Percentiles rank a stretch among this genome's conserved stretches.
Conservation (phyloP, 148 eudicot species). For the Rhododendron henanense region DNA sequence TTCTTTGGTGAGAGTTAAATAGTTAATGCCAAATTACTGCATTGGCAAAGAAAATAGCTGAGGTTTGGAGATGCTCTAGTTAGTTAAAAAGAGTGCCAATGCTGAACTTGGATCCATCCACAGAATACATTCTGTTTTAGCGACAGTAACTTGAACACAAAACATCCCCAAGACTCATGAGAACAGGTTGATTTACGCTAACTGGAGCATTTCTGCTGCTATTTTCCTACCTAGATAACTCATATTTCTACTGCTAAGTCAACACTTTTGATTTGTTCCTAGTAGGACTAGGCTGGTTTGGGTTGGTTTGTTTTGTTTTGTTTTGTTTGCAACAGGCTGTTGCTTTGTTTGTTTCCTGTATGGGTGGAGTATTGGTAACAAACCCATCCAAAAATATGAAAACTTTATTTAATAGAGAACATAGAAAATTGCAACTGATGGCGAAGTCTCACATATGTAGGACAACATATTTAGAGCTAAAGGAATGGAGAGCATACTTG, state of each 20-base stretch:
- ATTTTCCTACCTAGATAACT: neutral
- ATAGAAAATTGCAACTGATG: neutral
- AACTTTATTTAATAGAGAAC: neutral
- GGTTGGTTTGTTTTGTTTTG: neutral
- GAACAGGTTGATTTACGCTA: neutral
- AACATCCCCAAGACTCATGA: neutral
- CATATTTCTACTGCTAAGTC: neutral
- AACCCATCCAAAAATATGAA: neutral
- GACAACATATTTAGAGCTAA: neutral
- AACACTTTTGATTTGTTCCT: neutral
- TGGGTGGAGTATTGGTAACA: neutral
- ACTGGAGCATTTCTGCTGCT: neutral
- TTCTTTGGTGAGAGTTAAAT: neutral
- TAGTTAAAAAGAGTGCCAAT: neutral
- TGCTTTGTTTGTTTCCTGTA: neutral
- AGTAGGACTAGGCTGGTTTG: neutral
- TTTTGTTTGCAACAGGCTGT: neutral
- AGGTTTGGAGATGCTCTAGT: neutral
- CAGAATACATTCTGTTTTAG: neutral
- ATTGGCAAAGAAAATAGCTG: neutral
- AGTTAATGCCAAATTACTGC: neutral
- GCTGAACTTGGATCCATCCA: neutral
- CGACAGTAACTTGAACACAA: neutral
- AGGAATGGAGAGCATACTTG: constrained; percentile 42
- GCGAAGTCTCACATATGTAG: neutral